Evolutionary conservation across 345 rosid genomes (phyloP).

Genomic region (Kernera saxatilis): DNA sequence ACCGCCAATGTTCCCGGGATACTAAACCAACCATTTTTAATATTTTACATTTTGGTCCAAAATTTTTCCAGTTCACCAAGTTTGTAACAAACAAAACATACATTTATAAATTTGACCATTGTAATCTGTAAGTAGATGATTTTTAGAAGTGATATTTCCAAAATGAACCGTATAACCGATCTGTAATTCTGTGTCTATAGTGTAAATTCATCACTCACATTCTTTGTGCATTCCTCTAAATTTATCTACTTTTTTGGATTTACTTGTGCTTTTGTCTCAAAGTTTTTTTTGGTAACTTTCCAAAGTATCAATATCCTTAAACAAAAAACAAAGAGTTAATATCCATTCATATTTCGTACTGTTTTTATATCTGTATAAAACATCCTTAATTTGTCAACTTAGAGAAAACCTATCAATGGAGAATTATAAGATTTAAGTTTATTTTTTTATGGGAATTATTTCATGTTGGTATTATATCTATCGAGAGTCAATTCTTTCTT

Average conservation of each 20-base stretch:
- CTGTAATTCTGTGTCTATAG: slow-evolving; percentile 13
- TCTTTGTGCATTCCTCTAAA: neutral
- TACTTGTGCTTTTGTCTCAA: neutral
- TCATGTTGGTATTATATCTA: too few relatives aligned
- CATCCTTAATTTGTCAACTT: neutral
- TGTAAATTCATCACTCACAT: slow-evolving; percentile 11
- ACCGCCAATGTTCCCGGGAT: slow-evolving; percentile 79
- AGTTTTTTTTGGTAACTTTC: neutral
- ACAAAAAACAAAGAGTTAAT: too few relatives aligned
- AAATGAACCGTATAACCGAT: neutral
- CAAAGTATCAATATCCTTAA: too few relatives aligned
- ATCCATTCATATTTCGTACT: neutral
- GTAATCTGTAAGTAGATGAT: slow-evolving; percentile 18
- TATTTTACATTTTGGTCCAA: slow-evolving; percentile 8
- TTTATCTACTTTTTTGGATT: neutral
- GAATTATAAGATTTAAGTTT: too few relatives aligned
- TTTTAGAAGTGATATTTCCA: slow-evolving; percentile 5
- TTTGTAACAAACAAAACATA: slow-evolving; percentile 3
- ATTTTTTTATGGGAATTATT: too few relatives aligned
- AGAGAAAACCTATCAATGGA: neutral
- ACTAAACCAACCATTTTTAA: slow-evolving; percentile 35
- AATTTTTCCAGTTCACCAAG: neutral
- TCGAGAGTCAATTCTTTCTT: neutral
- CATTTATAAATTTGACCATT: slow-evolving; percentile 12
- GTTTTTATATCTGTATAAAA: neutral